phyloP scores from a whole-genome alignment of 1,139 yeast species.

The Zygosaccharomyces pseudobailii region DNA sequence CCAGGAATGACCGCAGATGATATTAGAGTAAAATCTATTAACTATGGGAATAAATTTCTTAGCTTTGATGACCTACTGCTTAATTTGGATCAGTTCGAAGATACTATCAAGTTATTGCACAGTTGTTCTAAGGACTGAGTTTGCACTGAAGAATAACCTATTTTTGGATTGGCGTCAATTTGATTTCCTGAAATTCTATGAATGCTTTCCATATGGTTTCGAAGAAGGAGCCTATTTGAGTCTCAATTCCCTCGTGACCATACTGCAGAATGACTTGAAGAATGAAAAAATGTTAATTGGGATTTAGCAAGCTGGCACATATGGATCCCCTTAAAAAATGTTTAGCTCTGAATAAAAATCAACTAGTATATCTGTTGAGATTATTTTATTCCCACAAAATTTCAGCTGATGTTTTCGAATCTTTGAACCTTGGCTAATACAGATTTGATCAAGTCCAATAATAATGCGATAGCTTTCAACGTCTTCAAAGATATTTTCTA shows the following conservation, averaged over 20 bases:
- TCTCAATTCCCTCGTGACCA: conserved; percentile 35
- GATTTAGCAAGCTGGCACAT: conserved; percentile 29
- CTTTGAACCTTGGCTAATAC: conserved; percentile 34
- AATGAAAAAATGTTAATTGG: conserved; percentile 33
- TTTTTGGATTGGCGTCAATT: conserved; percentile 36
- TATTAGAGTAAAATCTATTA: conserved; percentile 34
- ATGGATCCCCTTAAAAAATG: conserved; percentile 26
- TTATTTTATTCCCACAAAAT: conserved; percentile 36
- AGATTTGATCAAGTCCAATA: conserved; percentile 27
- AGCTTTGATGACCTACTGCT: conserved; percentile 37
- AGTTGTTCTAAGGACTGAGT: conserved; percentile 32
- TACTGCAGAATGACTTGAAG: conserved; percentile 36
- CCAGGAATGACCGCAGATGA: conserved; percentile 29
- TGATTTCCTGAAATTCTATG: conserved; percentile 28
- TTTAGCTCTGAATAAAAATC: conserved; percentile 34
- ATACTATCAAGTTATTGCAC: conserved; percentile 34
- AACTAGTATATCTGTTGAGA: conserved; percentile 32
- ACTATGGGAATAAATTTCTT: conserved; percentile 38
- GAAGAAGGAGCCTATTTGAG: conserved; percentile 24
- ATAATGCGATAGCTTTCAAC: conserved; percentile 34
- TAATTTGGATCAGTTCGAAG: conserved; percentile 31
- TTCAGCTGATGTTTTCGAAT: conserved; percentile 34
- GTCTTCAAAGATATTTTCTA: conserved; percentile 38
- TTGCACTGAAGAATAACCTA: conserved; percentile 24
- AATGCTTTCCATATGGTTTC: conserved; percentile 22